These are phyloP conservation scores for Paraconiothyrium brasiliense DNA, from an alignment of 2,329 filamentous ascomycete species.

Conservation along the genomic window DNA sequence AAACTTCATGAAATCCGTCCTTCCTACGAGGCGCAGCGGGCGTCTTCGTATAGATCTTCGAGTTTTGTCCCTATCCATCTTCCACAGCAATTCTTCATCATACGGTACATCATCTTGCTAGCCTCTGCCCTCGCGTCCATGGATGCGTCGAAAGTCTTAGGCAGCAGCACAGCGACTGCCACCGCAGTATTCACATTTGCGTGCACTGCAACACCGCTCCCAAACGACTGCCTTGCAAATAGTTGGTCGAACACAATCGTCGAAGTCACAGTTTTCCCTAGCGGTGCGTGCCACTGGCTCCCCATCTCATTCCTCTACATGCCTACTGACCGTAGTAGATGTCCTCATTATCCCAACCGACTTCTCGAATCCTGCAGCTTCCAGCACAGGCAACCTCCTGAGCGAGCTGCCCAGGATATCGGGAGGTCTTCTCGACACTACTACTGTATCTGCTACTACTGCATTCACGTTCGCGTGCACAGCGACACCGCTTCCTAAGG, in stretches of 20 bases:
- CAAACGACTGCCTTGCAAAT: neutral
- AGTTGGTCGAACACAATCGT: neutral
- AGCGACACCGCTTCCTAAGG: no score
- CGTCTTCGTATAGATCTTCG: neutral
- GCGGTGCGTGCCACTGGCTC: conserved; percentile 34
- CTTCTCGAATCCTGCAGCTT: no score
- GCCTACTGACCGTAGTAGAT: no score
- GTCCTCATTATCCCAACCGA: no score
- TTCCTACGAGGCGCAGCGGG: neutral
- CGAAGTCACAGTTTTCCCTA: neutral
- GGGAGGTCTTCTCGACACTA: no score
- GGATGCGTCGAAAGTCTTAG: neutral
- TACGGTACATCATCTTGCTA: neutral
- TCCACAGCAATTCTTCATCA: neutral
- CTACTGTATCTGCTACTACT: no score
- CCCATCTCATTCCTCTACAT: neutral
- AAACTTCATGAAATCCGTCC: no score
- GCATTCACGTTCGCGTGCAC: no score
- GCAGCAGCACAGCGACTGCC: neutral
- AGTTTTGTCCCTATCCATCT: neutral
- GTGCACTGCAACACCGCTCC: neutral
- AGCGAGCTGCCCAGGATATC: no score
- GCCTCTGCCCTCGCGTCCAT: neutral
- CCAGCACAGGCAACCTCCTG: no score
- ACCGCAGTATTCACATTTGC: neutral